Evolutionary conservation across 192 early-diverging fungal species (phyloP).

Genomic region (Jimgerdemannia lactiflua): DNA sequence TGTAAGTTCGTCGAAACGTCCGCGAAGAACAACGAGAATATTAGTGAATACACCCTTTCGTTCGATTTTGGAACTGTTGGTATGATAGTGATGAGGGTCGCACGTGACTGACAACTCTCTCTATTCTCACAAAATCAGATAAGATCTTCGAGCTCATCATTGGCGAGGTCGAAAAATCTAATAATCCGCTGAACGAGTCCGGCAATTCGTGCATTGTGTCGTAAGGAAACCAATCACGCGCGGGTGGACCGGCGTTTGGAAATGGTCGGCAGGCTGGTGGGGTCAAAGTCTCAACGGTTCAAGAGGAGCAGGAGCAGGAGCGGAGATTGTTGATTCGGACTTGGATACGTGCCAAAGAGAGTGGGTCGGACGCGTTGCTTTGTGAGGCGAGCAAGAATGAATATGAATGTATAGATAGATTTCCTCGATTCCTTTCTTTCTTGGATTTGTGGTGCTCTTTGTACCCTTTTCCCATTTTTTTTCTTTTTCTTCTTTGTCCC

Average conservation of each 20-base stretch:
- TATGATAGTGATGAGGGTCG: background rate
- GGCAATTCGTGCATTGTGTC: background rate
- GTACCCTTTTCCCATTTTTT: background rate
- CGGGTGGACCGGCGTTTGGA: background rate
- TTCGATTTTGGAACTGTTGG: background rate
- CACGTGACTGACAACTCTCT: background rate
- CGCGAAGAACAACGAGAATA: constrained; percentile 91
- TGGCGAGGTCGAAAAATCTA: constrained; percentile 76
- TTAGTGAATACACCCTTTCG: constrained; percentile 43
- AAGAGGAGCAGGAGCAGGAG: background rate
- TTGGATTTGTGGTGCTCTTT: background rate
- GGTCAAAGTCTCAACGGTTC: background rate
- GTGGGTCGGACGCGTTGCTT: too few species aligned
- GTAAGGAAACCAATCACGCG: background rate
- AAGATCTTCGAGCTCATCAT: constrained; percentile 84
- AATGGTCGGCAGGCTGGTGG: background rate
- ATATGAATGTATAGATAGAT: background rate
- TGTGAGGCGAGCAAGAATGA: background rate
- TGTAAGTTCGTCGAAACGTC: constrained; percentile 89
- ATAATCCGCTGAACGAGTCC: constrained; percentile 17
- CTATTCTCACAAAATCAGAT: constrained; percentile 21
- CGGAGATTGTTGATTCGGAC: background rate
- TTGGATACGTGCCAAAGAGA: too few species aligned
- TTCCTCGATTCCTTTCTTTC: background rate
- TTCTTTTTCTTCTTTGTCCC: background rate